Percentiles rank a stretch among this genome's conserved stretches.
These are phyloP conservation scores for Cladosporium sp. DNA, from an alignment of 2,329 filamentous ascomycete genomes.

Conservation along the genomic window DNA sequence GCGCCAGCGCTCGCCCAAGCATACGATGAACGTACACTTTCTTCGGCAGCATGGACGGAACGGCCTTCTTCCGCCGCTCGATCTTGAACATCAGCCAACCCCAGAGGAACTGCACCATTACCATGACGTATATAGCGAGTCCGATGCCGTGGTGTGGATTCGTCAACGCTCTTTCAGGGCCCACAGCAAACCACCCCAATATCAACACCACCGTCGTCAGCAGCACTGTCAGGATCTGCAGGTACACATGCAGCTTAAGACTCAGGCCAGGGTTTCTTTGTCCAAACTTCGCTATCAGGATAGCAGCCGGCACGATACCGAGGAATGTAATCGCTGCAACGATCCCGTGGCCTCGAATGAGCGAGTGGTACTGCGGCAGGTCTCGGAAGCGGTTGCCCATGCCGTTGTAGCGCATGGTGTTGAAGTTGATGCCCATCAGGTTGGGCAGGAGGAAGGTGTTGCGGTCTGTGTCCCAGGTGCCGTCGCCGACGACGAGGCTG, in stretches of 20 bases:
- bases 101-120: conserved; percentile 70
- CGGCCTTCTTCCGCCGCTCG: conserved; percentile 47
- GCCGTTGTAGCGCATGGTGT: conserved; percentile 83
- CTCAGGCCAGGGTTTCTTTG: conserved; percentile 61
- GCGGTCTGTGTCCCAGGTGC: conserved; percentile 77
- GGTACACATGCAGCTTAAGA: conserved; percentile 70
- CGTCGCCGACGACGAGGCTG: conserved; percentile 77
- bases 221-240: conserved; percentile 69
- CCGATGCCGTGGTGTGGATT: conserved; percentile 88
- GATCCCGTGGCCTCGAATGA: conserved; percentile 72
- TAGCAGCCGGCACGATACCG: conserved; percentile 70
- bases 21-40: conserved; percentile 74
- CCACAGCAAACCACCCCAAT: conserved; percentile 77
- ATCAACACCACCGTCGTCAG: conserved; percentile 72
- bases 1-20: conserved; percentile 73
- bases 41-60: conserved; percentile 57
- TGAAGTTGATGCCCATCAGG: conserved; percentile 73
- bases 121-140: conserved; percentile 72
- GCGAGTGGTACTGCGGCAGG: conserved; percentile 67
- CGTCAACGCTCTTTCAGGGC: conserved; percentile 67
- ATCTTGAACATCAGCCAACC: conserved; percentile 65
- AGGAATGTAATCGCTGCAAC: conserved; percentile 74
- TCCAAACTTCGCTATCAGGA: conserved; percentile 74
- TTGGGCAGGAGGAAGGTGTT: conserved; percentile 80
- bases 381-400: conserved; percentile 80